Evolutionary conservation across 257 asterid genomes (phyloP).

Genomic region (Schizonepeta tenuifolia): DNA sequence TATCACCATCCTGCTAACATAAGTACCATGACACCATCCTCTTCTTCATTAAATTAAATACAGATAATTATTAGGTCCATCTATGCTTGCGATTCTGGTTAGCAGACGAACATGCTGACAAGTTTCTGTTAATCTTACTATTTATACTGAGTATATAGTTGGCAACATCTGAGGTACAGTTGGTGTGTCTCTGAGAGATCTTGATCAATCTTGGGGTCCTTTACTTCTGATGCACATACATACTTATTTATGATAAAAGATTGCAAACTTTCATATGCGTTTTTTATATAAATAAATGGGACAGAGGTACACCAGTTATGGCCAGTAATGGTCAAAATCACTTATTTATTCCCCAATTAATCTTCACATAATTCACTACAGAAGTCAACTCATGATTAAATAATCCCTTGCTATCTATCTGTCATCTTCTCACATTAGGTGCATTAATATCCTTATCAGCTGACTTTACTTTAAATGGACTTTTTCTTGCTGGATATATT

Average conservation of each 20-base stretch:
- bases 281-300: not conserved
- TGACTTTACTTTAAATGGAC: conserved; percentile 28
- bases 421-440: conserved; percentile 29
- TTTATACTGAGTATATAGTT: conserved; percentile 9
- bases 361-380: conserved; percentile 35
- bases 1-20: conserved; percentile 14
- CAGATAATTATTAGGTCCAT: not conserved
- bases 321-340: conserved; percentile 10
- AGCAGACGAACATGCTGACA: not conserved
- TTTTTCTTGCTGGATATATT: conserved; percentile 18
- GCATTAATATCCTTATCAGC: conserved; percentile 25
- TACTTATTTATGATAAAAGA: not conserved
- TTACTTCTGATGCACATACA: not conserved
- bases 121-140: not conserved
- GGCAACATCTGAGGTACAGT: not conserved
- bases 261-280: not conserved
- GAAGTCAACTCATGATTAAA: conserved; percentile 35
- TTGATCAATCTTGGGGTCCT: conserved; percentile 23
- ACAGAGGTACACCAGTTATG: conserved; percentile 1
- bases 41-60: not conserved
- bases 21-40: not conserved
- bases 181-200: conserved; percentile 25
- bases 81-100: not conserved
- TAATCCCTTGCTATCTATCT: conserved; percentile 22
- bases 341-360: conserved; percentile 4